phyloP scores from a whole-genome alignment of 495 filamentous ascomycete genomes.

The Saxophila tyrrhenica region DNA sequence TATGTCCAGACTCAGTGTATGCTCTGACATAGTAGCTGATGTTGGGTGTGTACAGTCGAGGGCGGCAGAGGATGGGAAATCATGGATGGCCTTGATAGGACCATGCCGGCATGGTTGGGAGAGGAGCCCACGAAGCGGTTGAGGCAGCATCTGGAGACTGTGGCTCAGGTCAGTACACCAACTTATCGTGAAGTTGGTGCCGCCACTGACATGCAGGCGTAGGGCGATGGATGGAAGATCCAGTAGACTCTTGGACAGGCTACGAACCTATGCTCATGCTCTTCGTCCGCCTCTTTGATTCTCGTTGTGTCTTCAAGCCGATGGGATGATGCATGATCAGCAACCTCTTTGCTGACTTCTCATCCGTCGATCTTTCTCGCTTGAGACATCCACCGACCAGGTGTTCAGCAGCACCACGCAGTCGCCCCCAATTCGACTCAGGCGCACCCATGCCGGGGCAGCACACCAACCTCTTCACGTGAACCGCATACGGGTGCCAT shows the following conservation, averaged over 20 bases:
- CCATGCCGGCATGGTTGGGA: constrained; percentile 8
- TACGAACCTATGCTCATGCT: too few species aligned
- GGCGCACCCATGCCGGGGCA: too few species aligned
- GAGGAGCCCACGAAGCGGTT: constrained; percentile 2
- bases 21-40: not conserved
- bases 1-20: not conserved
- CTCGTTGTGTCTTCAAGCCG: too few species aligned
- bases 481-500: too few species aligned
- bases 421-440: too few species aligned
- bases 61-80: constrained; percentile 12
- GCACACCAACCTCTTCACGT: too few species aligned
- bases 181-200: not conserved
- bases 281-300: too few species aligned
- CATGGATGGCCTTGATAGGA: constrained; percentile 7
- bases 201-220: not conserved
- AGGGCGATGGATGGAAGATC: constrained; percentile 1
- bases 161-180: not conserved
- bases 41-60: not conserved
- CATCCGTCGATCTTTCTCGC: too few species aligned
- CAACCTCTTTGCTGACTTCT: too few species aligned
- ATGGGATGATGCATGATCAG: too few species aligned
- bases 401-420: too few species aligned
- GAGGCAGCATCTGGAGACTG: not conserved
- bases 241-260: not conserved
- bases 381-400: too few species aligned